These are phyloP conservation scores for Blumeria graminis DNA, from an alignment of 2,329 filamentous ascomycete genomes.

Conservation along the genomic window DNA sequence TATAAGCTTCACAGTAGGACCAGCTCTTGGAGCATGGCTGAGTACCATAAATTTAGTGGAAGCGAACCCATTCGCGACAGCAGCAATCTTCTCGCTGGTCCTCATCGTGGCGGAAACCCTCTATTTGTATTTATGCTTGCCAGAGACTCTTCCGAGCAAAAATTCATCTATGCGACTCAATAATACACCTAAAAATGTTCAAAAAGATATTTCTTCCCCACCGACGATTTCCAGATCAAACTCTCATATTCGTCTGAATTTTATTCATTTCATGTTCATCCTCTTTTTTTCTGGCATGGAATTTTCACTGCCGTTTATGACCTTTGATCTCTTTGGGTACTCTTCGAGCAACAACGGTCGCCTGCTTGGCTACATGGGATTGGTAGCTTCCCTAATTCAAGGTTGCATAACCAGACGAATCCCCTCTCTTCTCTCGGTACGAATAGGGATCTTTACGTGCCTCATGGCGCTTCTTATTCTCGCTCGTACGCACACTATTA, in stretches of 20 bases:
- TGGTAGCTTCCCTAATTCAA: slow-evolving; percentile 79
- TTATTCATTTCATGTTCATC: slow-evolving; percentile 72
- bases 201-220: slow-evolving; percentile 10
- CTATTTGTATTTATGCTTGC: slow-evolving; percentile 65
- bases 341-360: slow-evolving; percentile 57
- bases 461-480: slow-evolving; percentile 62
- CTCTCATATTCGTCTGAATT: slow-evolving; percentile 58
- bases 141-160: slow-evolving; percentile 57
- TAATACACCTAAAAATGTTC: slow-evolving; percentile 2
- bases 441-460: slow-evolving; percentile 55
- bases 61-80: slow-evolving; percentile 81
- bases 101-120: slow-evolving; percentile 69
- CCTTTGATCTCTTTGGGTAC: slow-evolving; percentile 77
- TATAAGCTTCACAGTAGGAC: slow-evolving; percentile 89
- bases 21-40: slow-evolving; percentile 70
- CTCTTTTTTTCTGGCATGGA: slow-evolving; percentile 98
- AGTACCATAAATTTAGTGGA: slow-evolving; percentile 54
- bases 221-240: slow-evolving; percentile 31
- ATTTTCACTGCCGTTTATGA: slow-evolving; percentile 93
- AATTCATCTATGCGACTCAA: slow-evolving; percentile 15
- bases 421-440: slow-evolving; percentile 56
- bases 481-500: slow-evolving; percentile 39
- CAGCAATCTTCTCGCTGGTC: slow-evolving; percentile 65
- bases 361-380: slow-evolving; percentile 71
- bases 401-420: slow-evolving; percentile 74